Base-by-base conservation (phyloP, 495 filamentous ascomycete species). In the Collariella sp. region DNA sequence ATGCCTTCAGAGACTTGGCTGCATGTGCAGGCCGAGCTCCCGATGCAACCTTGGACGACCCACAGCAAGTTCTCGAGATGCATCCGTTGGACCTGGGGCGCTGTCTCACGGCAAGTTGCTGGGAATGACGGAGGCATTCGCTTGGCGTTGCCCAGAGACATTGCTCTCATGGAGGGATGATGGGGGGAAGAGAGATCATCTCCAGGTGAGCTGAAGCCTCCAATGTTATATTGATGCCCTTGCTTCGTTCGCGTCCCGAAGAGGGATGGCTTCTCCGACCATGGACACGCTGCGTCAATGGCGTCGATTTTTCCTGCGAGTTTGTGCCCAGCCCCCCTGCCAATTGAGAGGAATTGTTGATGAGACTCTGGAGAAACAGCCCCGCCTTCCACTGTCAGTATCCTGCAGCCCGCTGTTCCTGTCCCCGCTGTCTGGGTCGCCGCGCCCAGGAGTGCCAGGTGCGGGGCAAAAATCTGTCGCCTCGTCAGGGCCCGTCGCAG, bases 381-480 rank as follows among this genome's bases (percentile, higher is more conserved):
- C 7, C 15, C 20, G 19, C 5, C n/a, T 22, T 12, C 11, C 36
- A n/a, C n/a, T n/a, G n/a, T 39, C 36, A 39, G 36, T 5, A 16
- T 11, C 36, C 7, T 15, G 9, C 36, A 39, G n/a, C n/a, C 35
- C 39, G 15, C 44, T 12, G 44, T 46, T 10, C 44, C 44, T 29
- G 44, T 23, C 50, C 31, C 50, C 49, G 38, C 46, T 24, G 22
- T 49, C 22, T 39, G 46, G 46, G 36, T 36, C 5, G 48, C 22
- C 22, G 22, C 46, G 33, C 39, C 18, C 12, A 34, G 12, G 39
- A 22, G n/a, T 3, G 7, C 9, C 16, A 46, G 33, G 26, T 60
- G 57, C 57, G 57, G 57, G 57, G 57, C 57, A 60, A 47, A 60
- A 52, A 47, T 57, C 41, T 50, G 46, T 29, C 33, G 38, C 26